Percentiles rank a stretch among this genome's conserved stretches.
phyloP scores from a whole-genome alignment of 768 basidiomycete species.

The Rhizopogon vulgaris region DNA sequence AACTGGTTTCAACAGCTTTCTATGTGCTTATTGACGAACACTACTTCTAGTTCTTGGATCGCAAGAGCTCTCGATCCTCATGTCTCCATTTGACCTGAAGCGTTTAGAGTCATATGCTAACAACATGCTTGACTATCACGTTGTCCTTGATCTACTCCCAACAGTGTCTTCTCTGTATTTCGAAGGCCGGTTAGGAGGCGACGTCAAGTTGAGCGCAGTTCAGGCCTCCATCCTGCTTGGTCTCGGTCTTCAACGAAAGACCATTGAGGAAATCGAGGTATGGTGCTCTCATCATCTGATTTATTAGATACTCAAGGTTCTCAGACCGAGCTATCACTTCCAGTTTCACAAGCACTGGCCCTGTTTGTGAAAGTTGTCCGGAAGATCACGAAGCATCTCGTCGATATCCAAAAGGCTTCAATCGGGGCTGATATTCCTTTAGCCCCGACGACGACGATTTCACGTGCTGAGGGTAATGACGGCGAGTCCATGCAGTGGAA shows the following conservation, averaged over 20 bases:
- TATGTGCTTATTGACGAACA: slow-evolving; percentile 17
- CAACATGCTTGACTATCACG: slow-evolving; percentile 94
- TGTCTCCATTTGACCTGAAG: slow-evolving; percentile 94
- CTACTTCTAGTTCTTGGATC: slow-evolving; percentile 21
- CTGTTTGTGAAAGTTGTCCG: slow-evolving; percentile 88
- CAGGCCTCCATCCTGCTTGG: slow-evolving; percentile 90
- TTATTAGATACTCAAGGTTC: not conserved
- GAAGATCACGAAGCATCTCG: slow-evolving; percentile 70
- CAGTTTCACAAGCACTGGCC: slow-evolving; percentile 83
- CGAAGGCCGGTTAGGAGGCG: slow-evolving; percentile 59
- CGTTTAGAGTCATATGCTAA: slow-evolving; percentile 94
- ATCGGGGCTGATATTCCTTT: slow-evolving; percentile 59
- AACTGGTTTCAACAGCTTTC: slow-evolving; percentile 6
- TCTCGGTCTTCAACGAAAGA: slow-evolving; percentile 83
- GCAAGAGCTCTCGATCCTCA: slow-evolving; percentile 50
- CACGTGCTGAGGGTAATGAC: slow-evolving; percentile 1
- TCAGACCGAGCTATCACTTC: slow-evolving; percentile 74
- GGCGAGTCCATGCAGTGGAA: slow-evolving; percentile 28
- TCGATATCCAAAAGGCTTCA: slow-evolving; percentile 73
- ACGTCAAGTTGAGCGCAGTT: slow-evolving; percentile 72
- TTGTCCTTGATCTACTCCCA: slow-evolving; percentile 89
- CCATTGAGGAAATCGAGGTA: slow-evolving; percentile 86
- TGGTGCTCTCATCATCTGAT: slow-evolving; percentile 11
- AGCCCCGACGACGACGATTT: slow-evolving; percentile 22
- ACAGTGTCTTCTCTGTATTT: slow-evolving; percentile 80